phyloP scores from a whole-genome alignment of 192 early-diverging fungal species.

The Anaeromyces robustus region DNA sequence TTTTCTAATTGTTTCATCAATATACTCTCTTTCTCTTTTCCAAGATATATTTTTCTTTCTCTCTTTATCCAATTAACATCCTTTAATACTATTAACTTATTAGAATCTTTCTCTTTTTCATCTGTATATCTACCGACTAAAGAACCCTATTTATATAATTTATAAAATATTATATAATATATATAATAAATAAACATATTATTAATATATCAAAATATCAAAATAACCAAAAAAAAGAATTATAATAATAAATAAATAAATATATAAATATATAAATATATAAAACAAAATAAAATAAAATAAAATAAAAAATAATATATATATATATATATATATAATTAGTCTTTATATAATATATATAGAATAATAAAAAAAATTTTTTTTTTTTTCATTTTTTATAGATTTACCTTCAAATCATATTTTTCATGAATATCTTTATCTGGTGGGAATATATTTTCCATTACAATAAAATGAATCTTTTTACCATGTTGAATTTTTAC shows the following conservation, averaged over 20 bases:
- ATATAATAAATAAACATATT: too few species aligned
- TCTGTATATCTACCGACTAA: conserved; percentile 66
- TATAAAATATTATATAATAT: too few species aligned
- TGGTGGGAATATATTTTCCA: conserved; percentile 96
- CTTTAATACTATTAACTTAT: conserved; percentile 80
- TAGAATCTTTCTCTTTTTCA: conserved; percentile 56
- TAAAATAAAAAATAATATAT: too few species aligned
- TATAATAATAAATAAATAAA: too few species aligned
- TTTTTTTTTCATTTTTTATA: too few species aligned
- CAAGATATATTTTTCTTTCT: conserved; percentile 56
- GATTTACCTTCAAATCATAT: conserved; percentile 70
- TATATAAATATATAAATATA: too few species aligned
- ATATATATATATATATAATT: too few species aligned
- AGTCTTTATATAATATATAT: too few species aligned
- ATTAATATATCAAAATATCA: too few species aligned
- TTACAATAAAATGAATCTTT: conserved; percentile 98
- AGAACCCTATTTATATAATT: conserved; percentile 36
- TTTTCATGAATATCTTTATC: conserved; percentile 94
- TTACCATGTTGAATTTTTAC: conserved; percentile 82
- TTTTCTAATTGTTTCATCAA: conserved; percentile 74
- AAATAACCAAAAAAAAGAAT: too few species aligned
- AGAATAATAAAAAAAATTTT: too few species aligned
- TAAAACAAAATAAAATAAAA: too few species aligned
- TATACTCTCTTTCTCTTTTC: conserved; percentile 55
- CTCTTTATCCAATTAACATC: conserved; percentile 87